These are phyloP conservation scores for Nannizzia gypsea DNA, from an alignment of 2,329 filamentous ascomycete genomes.

Conservation along the genomic window DNA sequence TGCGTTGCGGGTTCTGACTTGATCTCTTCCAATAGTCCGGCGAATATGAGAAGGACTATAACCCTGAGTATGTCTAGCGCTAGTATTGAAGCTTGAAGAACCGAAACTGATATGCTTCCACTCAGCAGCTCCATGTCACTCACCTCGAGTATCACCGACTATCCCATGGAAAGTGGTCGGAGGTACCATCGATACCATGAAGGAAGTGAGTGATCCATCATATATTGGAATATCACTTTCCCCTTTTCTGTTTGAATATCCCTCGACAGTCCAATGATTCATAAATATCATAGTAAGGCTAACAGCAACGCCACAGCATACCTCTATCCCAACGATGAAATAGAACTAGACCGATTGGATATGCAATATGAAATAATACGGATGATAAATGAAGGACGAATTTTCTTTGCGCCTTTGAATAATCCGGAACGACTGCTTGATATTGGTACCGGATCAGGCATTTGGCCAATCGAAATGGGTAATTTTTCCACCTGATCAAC, in stretches of 20 bases:
- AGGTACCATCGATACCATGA: conserved; percentile 34
- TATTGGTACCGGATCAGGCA: conserved; percentile 47
- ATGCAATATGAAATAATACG: conserved; percentile 45
- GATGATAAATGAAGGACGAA: conserved; percentile 32
- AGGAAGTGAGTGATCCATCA: conserved; percentile 21
- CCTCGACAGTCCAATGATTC: not conserved
- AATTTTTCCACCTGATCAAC: conserved; percentile 6
- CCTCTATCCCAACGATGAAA: conserved; percentile 42
- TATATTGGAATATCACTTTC: not conserved
- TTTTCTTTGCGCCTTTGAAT: conserved; percentile 38
- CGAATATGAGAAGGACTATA: not conserved
- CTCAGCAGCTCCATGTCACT: conserved; percentile 6
- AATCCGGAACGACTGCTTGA: conserved; percentile 41
- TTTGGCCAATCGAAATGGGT: conserved; percentile 18
- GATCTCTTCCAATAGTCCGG: not conserved
- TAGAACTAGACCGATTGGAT: conserved; percentile 45
- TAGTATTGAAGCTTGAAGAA: not conserved
- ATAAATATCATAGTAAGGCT: not conserved
- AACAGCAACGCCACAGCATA: conserved; percentile 19
- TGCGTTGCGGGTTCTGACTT: not conserved
- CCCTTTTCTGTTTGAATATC: not conserved
- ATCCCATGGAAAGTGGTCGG: conserved; percentile 28
- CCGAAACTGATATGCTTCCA: not conserved
- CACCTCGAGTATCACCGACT: conserved; percentile 10
- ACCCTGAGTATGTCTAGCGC: conserved; percentile 1